A percentile compares a stretch with the other conserved stretches of the same genome.
Evolutionary conservation across 768 basidiomycete species (phyloP).

Genomic region (Tulasnella sp.): DNA sequence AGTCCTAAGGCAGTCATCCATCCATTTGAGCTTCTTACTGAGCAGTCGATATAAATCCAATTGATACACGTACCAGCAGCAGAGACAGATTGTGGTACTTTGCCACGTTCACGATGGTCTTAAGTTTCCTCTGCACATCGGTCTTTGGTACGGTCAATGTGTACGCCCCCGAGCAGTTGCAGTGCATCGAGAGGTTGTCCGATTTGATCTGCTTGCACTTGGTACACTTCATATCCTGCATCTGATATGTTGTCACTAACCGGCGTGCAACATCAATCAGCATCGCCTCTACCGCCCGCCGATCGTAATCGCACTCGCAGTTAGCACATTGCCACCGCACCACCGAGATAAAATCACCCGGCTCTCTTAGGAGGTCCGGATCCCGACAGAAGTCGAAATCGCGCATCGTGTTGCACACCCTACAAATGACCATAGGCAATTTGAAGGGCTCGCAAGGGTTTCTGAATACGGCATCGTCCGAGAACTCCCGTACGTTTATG

Average conservation of each 20-base stretch:
- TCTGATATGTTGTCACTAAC: conserved; percentile 62
- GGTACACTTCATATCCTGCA: conserved; percentile 80
- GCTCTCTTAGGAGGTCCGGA: conserved; percentile 55
- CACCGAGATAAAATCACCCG: conserved; percentile 19
- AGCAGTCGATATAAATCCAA: too few species aligned
- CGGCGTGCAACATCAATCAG: conserved; percentile 65
- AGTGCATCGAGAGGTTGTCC: conserved; percentile 76
- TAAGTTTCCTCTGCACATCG: conserved; percentile 58
- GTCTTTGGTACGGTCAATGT: conserved; percentile 58
- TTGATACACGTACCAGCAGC: conserved; percentile 59
- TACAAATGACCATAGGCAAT: conserved; percentile 78
- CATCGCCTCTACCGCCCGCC: conserved; percentile 75
- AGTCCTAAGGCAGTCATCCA: too few species aligned
- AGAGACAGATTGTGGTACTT: conserved; percentile 56
- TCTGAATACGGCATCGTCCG: conserved; percentile 70
- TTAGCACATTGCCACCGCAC: conserved; percentile 51
- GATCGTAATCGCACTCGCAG: conserved; percentile 82
- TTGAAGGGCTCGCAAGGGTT: conserved; percentile 89
- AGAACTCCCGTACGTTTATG: conserved; percentile 77
- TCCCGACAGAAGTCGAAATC: conserved; percentile 97
- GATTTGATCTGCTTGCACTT: conserved; percentile 88
- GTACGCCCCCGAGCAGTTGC: conserved; percentile 81
- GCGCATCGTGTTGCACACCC: conserved; percentile 68
- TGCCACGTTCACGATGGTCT: conserved; percentile 79
- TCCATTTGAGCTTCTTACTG: too few species aligned